A percentile compares a stretch with the other conserved stretches of the same genome.
Conservation (phyloP, 768 basidiomycete species). For the Stropharia rugosoannulata region DNA sequence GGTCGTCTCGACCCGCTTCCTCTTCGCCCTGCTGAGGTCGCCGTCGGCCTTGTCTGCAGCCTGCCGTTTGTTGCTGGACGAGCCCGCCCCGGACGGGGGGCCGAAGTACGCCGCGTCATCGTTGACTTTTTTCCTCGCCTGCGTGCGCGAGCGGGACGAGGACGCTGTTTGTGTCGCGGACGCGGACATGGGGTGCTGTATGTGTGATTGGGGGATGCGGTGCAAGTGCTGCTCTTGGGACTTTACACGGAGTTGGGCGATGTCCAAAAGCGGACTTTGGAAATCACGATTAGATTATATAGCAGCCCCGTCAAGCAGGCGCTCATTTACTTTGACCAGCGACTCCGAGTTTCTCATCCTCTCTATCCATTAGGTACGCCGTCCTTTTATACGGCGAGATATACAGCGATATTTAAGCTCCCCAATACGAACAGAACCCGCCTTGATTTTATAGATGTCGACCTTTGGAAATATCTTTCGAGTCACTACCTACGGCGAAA, state of each 20-base stretch:
- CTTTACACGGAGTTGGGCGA: background rate
- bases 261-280: conserved; percentile 14
- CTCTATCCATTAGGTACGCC: background rate
- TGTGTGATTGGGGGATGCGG: conserved; percentile 10
- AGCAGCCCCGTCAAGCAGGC: background rate
- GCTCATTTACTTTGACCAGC: background rate
- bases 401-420: background rate
- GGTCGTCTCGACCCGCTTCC: conserved; percentile 62
- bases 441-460: conserved; percentile 52
- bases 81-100: conserved; percentile 38
- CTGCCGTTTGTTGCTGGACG: conserved; percentile 57
- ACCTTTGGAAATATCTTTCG: conserved; percentile 90
- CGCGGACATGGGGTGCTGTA: conserved; percentile 30
- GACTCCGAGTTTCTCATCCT: background rate
- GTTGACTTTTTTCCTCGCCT: conserved; percentile 59
- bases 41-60: conserved; percentile 69
- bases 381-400: background rate
- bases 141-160: conserved; percentile 60
- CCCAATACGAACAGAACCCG: background rate
- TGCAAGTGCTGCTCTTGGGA: conserved; percentile 7
- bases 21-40: conserved; percentile 65
- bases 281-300: conserved; percentile 17
- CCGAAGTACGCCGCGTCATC: conserved; percentile 75
- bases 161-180: conserved; percentile 31
- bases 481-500: conserved; percentile 98